Conservation (phyloP, 306 rosid species). For the Crataegus laevigata region DNA sequence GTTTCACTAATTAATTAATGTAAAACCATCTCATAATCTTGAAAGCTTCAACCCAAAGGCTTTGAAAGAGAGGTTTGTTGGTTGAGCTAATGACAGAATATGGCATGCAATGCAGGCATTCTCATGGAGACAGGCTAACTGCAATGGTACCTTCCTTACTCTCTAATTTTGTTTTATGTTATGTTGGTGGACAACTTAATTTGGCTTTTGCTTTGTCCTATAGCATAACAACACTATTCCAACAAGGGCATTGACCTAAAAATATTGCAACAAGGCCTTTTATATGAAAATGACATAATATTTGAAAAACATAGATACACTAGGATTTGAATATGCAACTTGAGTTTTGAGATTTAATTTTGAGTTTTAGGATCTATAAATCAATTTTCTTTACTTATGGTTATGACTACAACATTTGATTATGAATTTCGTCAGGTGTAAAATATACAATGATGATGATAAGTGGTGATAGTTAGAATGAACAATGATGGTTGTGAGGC, state of each 20-base stretch:
- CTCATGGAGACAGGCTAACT: neutral
- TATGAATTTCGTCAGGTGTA: neutral
- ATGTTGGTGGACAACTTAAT: neutral
- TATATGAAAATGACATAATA: neutral
- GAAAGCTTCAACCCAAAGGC: constrained; percentile 11
- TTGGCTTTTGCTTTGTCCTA: neutral
- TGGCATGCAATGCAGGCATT: neutral
- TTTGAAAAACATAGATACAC: neutral
- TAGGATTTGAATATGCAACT: neutral
- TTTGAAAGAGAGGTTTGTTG: neutral
- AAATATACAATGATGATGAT: neutral
- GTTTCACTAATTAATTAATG: neutral
- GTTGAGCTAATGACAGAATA: constrained; percentile 23
- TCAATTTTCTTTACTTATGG: neutral
- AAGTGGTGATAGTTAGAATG: neutral
- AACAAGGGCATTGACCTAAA: neutral
- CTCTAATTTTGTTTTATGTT: neutral
- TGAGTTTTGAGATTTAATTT: neutral
- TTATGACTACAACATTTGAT: too few relatives aligned
- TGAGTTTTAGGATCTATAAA: neutral
- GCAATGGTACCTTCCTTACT: neutral
- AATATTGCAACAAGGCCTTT: neutral
- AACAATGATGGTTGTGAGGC: too few relatives aligned
- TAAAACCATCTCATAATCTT: neutral
- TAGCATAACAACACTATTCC: too few relatives aligned